A percentile compares a stretch with the other conserved stretches of the same genome.
phyloP scores from a whole-genome alignment of 2,329 filamentous ascomycete species.

The Mariannaea sp. region DNA sequence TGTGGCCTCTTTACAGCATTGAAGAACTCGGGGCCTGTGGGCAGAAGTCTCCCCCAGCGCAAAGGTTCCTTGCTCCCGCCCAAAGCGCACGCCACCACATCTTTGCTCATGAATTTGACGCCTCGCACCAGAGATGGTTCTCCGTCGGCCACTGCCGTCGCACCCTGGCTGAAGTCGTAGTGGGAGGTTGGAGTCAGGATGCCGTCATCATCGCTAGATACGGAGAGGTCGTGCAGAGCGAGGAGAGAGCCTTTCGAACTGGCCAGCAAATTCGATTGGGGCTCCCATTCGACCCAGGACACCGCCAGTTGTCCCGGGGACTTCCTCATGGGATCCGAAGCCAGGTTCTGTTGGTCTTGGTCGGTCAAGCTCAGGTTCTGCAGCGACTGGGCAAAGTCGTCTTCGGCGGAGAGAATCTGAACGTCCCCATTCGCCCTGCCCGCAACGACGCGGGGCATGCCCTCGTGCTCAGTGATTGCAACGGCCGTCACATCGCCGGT shows the following conservation, averaged over 20 bases:
- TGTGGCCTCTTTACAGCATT: slow-evolving; percentile 41
- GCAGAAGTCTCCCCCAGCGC: slow-evolving; percentile 52
- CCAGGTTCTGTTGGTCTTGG: slow-evolving; percentile 5
- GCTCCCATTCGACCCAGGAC: slow-evolving; percentile 43
- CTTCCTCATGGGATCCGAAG: slow-evolving; percentile 28
- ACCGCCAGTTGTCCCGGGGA: slow-evolving; percentile 41
- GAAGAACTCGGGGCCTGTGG: slow-evolving; percentile 49
- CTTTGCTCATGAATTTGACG: slow-evolving; percentile 53
- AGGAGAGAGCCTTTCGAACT: slow-evolving; percentile 40
- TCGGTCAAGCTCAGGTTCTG: slow-evolving; percentile 29
- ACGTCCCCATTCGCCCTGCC: slow-evolving; percentile 58
- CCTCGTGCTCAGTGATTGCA: slow-evolving; percentile 47
- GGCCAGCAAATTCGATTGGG: slow-evolving; percentile 37
- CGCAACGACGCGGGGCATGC: slow-evolving; percentile 46
- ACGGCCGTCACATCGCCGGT: slow-evolving; percentile 57
- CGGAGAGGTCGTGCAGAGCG: slow-evolving; percentile 38
- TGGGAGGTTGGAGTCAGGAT: slow-evolving; percentile 29
- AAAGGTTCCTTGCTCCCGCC: slow-evolving; percentile 50
- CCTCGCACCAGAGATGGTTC: slow-evolving; percentile 38
- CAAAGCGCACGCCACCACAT: slow-evolving; percentile 52
- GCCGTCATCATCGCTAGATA: slow-evolving; percentile 15
- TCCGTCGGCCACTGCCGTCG: slow-evolving; percentile 12
- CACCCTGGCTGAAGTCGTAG: slow-evolving; percentile 40
- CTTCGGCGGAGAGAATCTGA: slow-evolving; percentile 47
- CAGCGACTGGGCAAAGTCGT: slow-evolving; percentile 38